Base-by-base conservation (phyloP, 768 basidiomycete species). In the Lentinula lateritia region DNA sequence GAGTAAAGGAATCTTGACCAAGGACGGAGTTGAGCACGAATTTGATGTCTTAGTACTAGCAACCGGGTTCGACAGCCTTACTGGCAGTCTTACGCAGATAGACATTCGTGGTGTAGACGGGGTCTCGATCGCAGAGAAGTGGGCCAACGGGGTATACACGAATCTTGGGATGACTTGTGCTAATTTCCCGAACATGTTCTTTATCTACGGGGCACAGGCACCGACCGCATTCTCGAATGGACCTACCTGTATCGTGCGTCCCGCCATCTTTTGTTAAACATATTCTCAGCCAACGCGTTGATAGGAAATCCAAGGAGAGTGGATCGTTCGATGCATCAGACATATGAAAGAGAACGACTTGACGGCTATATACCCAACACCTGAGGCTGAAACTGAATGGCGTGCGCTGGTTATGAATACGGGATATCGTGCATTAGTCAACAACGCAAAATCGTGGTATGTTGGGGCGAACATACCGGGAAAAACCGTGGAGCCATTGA, bases 231-330 rank as follows among this genome's bases (percentile, higher is more conserved):
- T 64, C 34, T 45, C 58, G 28, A 54, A 60, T 28, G 59, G 50
- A 12, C 48, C 59, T n/a, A 50, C 50, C 16, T 52, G 35, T 36
- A 60, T 52, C 28, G 59, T 60, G n/a, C 3, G 59, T 52, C n/a
- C 23, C 20, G 5, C 28, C 8, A 6, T 34, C 8, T 38, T 36
- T 52, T 32, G 13, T 28, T 16, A 6, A 38, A 10, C 36, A 36
- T 15, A 36, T 39, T 39, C 18, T 57, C 1, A 20, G 5, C 10
- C 20, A 15, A 45, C 36, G 12, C 4, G 2, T 50, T 45, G 6
- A 46, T 32, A 71, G 70, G 69, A 71, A 62, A 50, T 68, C 16
- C 70, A 71, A 65, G 60, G 66, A n/a, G 62, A 66, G 38, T 71
- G 70, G 70, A 64, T 71, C 38, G 56, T 65, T 38, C 50, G 67